Percentiles rank a stretch among this genome's conserved stretches.
Evolutionary conservation across 352 stramenopile genomes (phyloP).

Genomic region (Phytopythium litorale): DNA sequence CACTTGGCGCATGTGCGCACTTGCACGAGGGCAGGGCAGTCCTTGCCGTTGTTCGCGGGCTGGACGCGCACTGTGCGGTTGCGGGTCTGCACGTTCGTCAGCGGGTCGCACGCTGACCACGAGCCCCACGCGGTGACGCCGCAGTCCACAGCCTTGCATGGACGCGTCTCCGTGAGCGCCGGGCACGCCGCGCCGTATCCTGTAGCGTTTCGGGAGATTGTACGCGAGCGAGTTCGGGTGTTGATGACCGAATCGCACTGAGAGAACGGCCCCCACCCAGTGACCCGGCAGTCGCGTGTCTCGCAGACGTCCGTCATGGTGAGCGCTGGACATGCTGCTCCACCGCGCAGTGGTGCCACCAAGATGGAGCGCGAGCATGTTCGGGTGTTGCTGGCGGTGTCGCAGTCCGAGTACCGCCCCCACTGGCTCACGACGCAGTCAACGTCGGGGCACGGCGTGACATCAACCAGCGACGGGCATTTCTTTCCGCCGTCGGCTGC

Average conservation of each 20-base stretch:
- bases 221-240: conserved; percentile 39
- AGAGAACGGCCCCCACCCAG: conserved; percentile 42
- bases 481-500: conserved; percentile 31
- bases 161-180: conserved; percentile 28
- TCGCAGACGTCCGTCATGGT: conserved; percentile 29
- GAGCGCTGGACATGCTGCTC: conserved; percentile 35
- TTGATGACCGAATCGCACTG: conserved; percentile 26
- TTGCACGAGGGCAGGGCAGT: conserved; percentile 40
- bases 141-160: conserved; percentile 50
- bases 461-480: conserved; percentile 32
- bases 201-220: conserved; percentile 16
- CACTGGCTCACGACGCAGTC: conserved; percentile 54
- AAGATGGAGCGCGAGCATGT: conserved; percentile 32
- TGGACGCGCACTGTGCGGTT: conserved; percentile 35
- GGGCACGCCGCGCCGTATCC: conserved; percentile 43
- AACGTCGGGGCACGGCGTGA: conserved; percentile 27
- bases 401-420: conserved; percentile 32
- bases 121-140: conserved; percentile 42
- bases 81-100: conserved; percentile 28
- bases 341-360: conserved; percentile 28
- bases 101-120: conserved; percentile 38
- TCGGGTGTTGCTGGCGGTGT: conserved; percentile 22
- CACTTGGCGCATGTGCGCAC: conserved; percentile 53
- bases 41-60: conserved; percentile 24
- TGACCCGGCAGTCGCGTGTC: conserved; percentile 44